Percentiles rank a stretch among this genome's conserved stretches.
Conservation (phyloP, 75 land plant species). For the Pinus taeda region DNA sequence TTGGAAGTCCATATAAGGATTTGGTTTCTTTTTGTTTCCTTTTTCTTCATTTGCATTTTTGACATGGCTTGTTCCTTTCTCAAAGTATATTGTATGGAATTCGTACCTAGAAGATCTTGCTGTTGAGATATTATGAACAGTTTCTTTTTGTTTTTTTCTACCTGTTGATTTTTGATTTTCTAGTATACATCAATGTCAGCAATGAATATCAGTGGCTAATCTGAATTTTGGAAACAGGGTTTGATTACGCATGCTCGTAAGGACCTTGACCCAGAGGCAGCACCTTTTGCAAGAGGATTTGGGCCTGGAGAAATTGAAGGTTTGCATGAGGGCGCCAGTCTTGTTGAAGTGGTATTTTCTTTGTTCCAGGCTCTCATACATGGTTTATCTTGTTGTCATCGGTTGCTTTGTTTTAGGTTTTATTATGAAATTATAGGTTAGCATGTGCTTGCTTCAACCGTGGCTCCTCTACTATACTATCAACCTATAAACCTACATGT, state of each 20-base stretch:
- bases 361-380: background rate
- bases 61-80: background rate
- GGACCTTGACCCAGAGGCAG: slow-evolving; percentile 68
- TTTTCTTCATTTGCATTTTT: background rate
- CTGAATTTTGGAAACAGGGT: slow-evolving; percentile 39
- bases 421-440: background rate
- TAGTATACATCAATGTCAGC: background rate
- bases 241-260: slow-evolving; percentile 74
- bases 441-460: background rate
- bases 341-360: slow-evolving; percentile 80
- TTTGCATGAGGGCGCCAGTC: slow-evolving; percentile 62
- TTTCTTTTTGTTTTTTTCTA: background rate
- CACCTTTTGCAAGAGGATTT: slow-evolving; percentile 65
- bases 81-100: background rate
- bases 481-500: too few species aligned
- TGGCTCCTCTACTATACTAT: too few species aligned
- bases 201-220: background rate
- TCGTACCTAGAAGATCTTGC: background rate
- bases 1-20: background rate
- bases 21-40: background rate
- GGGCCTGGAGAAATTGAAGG: slow-evolving; percentile 52
- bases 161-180: background rate
- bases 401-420: slow-evolving; percentile 1
- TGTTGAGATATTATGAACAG: background rate
- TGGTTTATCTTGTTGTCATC: background rate